Evolutionary conservation across 129 eudicot species (phyloP).

Genomic region (Kitagawia praeruptora): DNA sequence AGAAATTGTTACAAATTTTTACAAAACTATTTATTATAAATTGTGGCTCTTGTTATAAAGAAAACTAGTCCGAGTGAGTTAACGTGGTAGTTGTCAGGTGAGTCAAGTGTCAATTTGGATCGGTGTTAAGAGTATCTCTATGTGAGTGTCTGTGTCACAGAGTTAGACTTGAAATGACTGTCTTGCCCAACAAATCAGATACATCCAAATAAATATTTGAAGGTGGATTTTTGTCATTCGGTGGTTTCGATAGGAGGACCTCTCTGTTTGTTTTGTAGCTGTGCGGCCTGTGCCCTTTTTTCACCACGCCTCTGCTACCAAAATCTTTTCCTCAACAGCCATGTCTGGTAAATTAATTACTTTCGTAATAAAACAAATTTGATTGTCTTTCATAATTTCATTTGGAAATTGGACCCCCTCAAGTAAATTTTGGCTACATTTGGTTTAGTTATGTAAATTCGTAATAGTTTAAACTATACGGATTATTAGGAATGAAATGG

Average conservation of each 20-base stretch:
- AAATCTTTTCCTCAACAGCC: slow-evolving; percentile 12
- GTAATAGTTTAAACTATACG: too few relatives aligned
- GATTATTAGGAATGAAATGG: too few relatives aligned
- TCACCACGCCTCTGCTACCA: slow-evolving; percentile 32
- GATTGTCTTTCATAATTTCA: slow-evolving; percentile 6
- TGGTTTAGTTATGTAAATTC: background rate
- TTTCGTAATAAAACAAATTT: slow-evolving; percentile 21
- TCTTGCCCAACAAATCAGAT: slow-evolving; percentile 8
- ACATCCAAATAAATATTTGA: background rate
- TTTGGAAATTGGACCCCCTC: slow-evolving; percentile 13
- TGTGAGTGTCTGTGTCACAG: slow-evolving; percentile 15
- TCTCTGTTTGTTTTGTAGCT: slow-evolving; percentile 15
- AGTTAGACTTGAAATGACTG: slow-evolving; percentile 17
- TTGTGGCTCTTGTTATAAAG: background rate
- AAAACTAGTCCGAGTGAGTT: slow-evolving; percentile 7
- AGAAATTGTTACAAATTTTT: too few relatives aligned
- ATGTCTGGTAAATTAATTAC: background rate
- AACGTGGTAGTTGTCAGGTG: slow-evolving; percentile 20
- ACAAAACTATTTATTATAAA: background rate
- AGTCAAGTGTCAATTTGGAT: slow-evolving; percentile 5
- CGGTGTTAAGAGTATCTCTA: slow-evolving; percentile 30
- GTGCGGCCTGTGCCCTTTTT: slow-evolving; percentile 8
- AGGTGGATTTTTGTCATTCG: slow-evolving; percentile 16
- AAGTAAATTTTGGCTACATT: background rate
- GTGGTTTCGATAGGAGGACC: slow-evolving; percentile 4